Evolutionary conservation across 2,329 filamentous ascomycete genomes (phyloP).

Genomic region (Fusarium beomiforme): DNA sequence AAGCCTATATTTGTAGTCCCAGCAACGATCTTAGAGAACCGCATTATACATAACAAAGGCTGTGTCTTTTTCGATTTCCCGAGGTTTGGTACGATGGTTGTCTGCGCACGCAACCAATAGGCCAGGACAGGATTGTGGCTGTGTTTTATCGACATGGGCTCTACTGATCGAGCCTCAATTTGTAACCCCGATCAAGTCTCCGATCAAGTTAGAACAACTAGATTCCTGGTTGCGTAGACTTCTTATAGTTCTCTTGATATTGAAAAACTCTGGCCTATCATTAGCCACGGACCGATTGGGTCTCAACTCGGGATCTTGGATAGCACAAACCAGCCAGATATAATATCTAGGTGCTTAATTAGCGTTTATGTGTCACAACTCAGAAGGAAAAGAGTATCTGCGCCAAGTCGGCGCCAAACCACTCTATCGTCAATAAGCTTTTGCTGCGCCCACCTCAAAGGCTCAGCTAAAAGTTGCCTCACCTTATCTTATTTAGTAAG

Average conservation of each 20-base stretch:
- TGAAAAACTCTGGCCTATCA: background rate
- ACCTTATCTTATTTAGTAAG: background rate
- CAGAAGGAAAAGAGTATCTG: slow-evolving; percentile 1
- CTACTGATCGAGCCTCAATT: background rate
- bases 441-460: slow-evolving; percentile 39
- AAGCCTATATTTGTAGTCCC: slow-evolving; percentile 2
- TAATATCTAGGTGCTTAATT: background rate
- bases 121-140: slow-evolving; percentile 18
- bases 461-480: slow-evolving; percentile 6
- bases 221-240: background rate
- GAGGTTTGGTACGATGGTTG: slow-evolving; percentile 13
- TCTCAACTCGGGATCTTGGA: background rate
- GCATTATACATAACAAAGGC: background rate
- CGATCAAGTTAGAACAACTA: background rate
- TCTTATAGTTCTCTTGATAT: background rate
- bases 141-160: slow-evolving; percentile 2
- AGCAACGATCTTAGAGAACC: background rate
- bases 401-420: slow-evolving; percentile 39
- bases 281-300: background rate
- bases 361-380: background rate
- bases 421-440: slow-evolving; percentile 44
- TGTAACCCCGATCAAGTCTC: background rate
- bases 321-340: background rate
- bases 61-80: slow-evolving; percentile 25
- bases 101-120: background rate